These are phyloP conservation scores for Mariannaea elegans DNA, from an alignment of 2,329 filamentous ascomycete species.

Conservation along the genomic window DNA sequence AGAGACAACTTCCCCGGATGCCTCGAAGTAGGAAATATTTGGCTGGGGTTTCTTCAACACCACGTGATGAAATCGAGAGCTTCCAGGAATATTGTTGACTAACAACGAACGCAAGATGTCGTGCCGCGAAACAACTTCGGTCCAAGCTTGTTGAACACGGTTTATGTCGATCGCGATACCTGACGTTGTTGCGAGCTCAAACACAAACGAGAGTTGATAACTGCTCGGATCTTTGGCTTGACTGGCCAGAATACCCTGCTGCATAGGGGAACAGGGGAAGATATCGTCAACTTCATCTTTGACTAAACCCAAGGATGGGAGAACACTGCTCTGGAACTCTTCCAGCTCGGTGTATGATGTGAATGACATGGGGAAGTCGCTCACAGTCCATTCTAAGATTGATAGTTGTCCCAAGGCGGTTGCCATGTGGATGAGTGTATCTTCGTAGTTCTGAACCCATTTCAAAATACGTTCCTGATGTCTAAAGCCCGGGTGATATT, in stretches of 20 bases:
- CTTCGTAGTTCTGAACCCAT: constrained; percentile 1
- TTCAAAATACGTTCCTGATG: background rate
- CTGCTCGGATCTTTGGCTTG: constrained; percentile 5
- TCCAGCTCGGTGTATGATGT: constrained; percentile 9
- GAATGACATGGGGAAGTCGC: constrained; percentile 38
- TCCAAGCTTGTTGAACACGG: background rate
- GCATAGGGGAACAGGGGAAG: constrained; percentile 17
- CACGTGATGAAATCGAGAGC: background rate
- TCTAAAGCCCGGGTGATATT: background rate
- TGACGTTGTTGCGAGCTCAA: background rate
- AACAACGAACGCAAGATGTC: background rate
- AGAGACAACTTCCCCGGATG: background rate
- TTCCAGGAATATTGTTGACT: background rate
- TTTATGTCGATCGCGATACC: background rate
- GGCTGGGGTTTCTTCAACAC: background rate
- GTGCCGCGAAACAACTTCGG: background rate
- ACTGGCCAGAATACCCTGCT: constrained; percentile 17
- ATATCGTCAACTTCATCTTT: constrained; percentile 10
- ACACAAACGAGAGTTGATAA: background rate
- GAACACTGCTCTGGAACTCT: background rate
- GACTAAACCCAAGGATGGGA: background rate
- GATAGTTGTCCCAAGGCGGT: background rate
- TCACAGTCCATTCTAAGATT: constrained; percentile 31
- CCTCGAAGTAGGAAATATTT: background rate
- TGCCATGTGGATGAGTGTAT: constrained; percentile 2